phyloP scores from a whole-genome alignment of 2,329 filamentous ascomycete genomes.

The Pezicula carpinea region DNA sequence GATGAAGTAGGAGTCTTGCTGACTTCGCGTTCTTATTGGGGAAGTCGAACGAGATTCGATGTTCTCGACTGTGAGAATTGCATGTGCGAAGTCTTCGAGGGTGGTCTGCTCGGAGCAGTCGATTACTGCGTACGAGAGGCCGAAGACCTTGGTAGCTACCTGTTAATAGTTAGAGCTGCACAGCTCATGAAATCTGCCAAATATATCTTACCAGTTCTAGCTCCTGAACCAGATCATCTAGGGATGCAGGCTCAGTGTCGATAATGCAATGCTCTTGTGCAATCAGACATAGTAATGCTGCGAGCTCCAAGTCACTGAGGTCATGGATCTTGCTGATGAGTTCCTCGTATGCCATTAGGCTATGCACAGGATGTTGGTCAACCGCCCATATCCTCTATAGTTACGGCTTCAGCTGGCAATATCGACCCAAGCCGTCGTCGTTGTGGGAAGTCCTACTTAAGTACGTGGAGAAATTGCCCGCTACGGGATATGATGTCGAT shows the following conservation, averaged over 20 bases:
- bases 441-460: not conserved
- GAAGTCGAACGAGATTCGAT: slow-evolving; percentile 19
- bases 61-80: slow-evolving; percentile 41
- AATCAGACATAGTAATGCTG: slow-evolving; percentile 74
- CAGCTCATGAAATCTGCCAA: not conserved
- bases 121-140: slow-evolving; percentile 63
- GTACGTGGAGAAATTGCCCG: no score
- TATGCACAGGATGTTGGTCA: slow-evolving; percentile 4
- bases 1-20: slow-evolving; percentile 28
- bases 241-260: slow-evolving; percentile 57
- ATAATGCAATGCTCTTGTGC: slow-evolving; percentile 85
- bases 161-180: slow-evolving; percentile 28
- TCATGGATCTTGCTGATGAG: slow-evolving; percentile 68
- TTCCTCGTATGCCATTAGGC: slow-evolving; percentile 55
- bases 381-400: slow-evolving; percentile 16
- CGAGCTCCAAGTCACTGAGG: slow-evolving; percentile 84
- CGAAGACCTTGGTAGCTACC: slow-evolving; percentile 68
- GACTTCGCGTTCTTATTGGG: slow-evolving; percentile 20
- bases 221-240: slow-evolving; percentile 69
- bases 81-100: slow-evolving; percentile 73
- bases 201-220: slow-evolving; percentile 55
- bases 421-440: not conserved
- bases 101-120: slow-evolving; percentile 70
- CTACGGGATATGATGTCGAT: not conserved
- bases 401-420: not conserved